Evolutionary conservation across 2,329 filamentous ascomycete species (phyloP), one percentile per base, ranked within the genome.

Genomic region (Calycina herbarum): DNA sequence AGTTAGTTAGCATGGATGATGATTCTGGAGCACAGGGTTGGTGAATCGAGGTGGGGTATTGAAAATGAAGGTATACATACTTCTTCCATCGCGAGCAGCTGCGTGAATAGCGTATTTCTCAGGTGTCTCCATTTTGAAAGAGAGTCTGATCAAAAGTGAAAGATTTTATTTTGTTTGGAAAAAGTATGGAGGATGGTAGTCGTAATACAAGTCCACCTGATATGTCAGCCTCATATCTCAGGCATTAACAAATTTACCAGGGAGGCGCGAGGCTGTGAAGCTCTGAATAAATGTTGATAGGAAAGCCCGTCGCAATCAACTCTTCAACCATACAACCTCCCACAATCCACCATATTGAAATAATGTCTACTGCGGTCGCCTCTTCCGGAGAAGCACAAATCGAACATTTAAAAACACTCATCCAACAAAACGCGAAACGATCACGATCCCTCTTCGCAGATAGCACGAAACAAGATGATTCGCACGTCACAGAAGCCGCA

Each of bases 51-150:
- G 45, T 51, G 45, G 45, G 45, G 45, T 51, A 51, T 24, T 24
- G n/a, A 24, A 51, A 66, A 33, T 64, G 45, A 17, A 62, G 2
- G 57, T 62, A 59, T 66, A 57, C 83, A 76, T 83, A 96, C 94
- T 84, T 82, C 87, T 90, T 54, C 94, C 93, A 77, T 96, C 92
- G 64, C 94, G 86, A 68, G 90, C 90, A 54, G 94, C 94, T 70
- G 91, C 91, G 76, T 98, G 94, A 56, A 97, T 89, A 33, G 93
- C 90, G 72, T 89, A 97, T 73, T 90, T 92, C 61, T 87, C 82
- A 66, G 81, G 77, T 59, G 80, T 78, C 63, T 79, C 77, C 64
- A 67, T 71, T 38, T 56, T 68, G 27, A 45, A 35, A n/a, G 15
- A 45, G n/a, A 40, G 54, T 24, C 20, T 51, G 45, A 51, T 27